Percentiles rank a stretch among this genome's conserved stretches.
phyloP scores from a whole-genome alignment of 139 green algal species.

The Closterium sp. region DNA sequence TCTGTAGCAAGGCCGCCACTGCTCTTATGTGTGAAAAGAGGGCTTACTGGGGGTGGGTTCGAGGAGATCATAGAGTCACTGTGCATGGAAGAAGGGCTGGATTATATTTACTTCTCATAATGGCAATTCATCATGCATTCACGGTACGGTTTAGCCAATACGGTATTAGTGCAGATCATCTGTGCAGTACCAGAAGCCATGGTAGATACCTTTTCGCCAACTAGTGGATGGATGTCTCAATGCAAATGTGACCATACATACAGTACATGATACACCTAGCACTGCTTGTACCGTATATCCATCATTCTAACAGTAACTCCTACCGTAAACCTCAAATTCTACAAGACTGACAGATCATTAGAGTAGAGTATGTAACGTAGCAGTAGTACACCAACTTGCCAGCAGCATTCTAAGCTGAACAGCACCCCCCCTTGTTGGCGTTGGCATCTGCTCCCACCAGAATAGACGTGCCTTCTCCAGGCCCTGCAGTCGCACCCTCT shows the following conservation, averaged over 20 bases:
- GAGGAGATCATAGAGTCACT: neutral
- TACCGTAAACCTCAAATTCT: too few species aligned
- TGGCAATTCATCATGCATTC: too few species aligned
- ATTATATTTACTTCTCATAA: neutral
- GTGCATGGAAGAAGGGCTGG: neutral
- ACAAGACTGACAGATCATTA: neutral
- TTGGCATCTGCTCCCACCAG: constrained; percentile 25
- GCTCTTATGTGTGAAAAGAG: neutral
- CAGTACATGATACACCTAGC: too few species aligned
- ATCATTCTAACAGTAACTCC: too few species aligned
- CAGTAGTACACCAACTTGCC: neutral
- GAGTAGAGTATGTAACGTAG: neutral
- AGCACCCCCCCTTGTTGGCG: constrained; percentile 18
- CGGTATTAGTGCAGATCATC: too few species aligned
- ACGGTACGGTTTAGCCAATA: too few species aligned
- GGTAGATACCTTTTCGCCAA: too few species aligned
- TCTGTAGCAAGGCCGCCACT: neutral
- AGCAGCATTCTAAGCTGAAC: neutral
- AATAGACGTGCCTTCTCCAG: constrained; percentile 24
- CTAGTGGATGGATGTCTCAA: too few species aligned
- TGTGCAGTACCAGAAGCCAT: too few species aligned
- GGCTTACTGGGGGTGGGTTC: neutral
- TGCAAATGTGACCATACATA: too few species aligned
- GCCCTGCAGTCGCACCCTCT: constrained; percentile 12
- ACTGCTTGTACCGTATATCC: too few species aligned